A percentile compares a stretch with the other conserved stretches of the same genome.
phyloP scores from a whole-genome alignment of 768 basidiomycete genomes.

The Kwoniella europaea region DNA sequence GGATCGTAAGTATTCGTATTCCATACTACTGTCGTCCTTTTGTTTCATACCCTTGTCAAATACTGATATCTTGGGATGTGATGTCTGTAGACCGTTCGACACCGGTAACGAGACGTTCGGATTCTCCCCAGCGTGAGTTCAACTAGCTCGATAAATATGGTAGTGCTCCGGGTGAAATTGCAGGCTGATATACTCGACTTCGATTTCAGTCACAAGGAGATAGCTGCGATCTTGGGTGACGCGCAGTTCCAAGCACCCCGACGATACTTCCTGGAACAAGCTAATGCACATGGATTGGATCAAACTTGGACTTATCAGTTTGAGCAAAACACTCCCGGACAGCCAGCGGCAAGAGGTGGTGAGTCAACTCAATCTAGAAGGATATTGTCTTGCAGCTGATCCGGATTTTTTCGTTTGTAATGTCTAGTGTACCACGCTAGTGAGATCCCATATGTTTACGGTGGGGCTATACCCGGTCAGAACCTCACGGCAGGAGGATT shows the following conservation, averaged over 20 bases:
- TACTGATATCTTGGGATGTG: neutral
- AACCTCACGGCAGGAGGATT: neutral
- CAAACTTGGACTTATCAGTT: conserved; percentile 53
- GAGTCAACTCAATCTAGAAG: no score
- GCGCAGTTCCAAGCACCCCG: conserved; percentile 48
- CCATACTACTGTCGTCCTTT: no score
- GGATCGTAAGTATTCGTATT: conserved; percentile 39
- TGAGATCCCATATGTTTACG: conserved; percentile 24
- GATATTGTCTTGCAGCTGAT: no score
- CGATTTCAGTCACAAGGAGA: conserved; percentile 44
- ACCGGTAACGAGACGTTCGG: conserved; percentile 54
- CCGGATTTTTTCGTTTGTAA: no score
- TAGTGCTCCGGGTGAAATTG: no score
- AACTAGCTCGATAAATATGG: neutral
- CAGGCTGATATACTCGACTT: neutral
- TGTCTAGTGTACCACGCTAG: conserved; percentile 15
- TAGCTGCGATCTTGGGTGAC: conserved; percentile 46
- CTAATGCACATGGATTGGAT: conserved; percentile 31
- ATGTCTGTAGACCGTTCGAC: conserved; percentile 41
- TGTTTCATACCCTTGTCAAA: neutral
- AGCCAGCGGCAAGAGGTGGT: neutral
- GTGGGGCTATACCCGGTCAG: neutral
- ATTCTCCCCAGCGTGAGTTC: conserved; percentile 27
- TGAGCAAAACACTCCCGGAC: conserved; percentile 26
- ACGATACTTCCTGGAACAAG: conserved; percentile 46